Conservation (phyloP, 768 basidiomycete genomes). For the Pisolithus sp. region DNA sequence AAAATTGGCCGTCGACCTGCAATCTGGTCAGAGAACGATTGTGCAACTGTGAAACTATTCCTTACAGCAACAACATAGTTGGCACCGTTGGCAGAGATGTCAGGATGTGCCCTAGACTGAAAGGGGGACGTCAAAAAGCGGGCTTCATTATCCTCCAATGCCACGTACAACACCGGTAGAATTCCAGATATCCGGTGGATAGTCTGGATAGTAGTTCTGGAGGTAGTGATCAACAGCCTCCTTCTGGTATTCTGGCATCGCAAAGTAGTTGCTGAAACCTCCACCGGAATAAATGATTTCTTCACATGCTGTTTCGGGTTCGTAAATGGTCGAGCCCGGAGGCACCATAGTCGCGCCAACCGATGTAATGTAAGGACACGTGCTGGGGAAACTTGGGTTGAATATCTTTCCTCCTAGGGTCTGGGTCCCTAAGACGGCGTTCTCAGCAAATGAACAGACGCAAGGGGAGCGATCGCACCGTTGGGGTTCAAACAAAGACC, state of each 20-base stretch:
- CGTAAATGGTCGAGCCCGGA: slow-evolving; percentile 23
- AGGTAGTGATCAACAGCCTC: slow-evolving; percentile 16
- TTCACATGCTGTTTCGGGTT: slow-evolving; percentile 27
- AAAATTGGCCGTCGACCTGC: slow-evolving; percentile 33
- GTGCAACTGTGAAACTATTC: background rate
- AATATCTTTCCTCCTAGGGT: slow-evolving; percentile 25
- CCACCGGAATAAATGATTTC: slow-evolving; percentile 26
- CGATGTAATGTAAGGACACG: slow-evolving; percentile 35
- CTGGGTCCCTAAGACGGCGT: slow-evolving; percentile 18
- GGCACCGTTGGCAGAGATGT: slow-evolving; percentile 26
- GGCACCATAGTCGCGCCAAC: slow-evolving; percentile 44
- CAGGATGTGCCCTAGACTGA: slow-evolving; percentile 13
- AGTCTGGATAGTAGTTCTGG: slow-evolving; percentile 24
- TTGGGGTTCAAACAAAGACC: slow-evolving; percentile 26
- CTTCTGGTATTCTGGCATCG: slow-evolving; percentile 36
- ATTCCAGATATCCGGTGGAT: slow-evolving; percentile 24
- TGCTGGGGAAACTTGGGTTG: slow-evolving; percentile 37
- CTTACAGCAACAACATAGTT: slow-evolving; percentile 20
- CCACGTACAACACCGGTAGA: slow-evolving; percentile 18
- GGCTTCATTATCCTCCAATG: background rate
- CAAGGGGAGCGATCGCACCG: slow-evolving; percentile 10
- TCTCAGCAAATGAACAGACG: background rate
- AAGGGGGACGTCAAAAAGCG: no score
- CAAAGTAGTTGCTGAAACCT: slow-evolving; percentile 38
- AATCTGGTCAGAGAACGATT: background rate